Percentiles rank a stretch among this genome's conserved stretches.
Evolutionary conservation across 257 asterid genomes (phyloP).

Genomic region (Rehmannia glutinosa): DNA sequence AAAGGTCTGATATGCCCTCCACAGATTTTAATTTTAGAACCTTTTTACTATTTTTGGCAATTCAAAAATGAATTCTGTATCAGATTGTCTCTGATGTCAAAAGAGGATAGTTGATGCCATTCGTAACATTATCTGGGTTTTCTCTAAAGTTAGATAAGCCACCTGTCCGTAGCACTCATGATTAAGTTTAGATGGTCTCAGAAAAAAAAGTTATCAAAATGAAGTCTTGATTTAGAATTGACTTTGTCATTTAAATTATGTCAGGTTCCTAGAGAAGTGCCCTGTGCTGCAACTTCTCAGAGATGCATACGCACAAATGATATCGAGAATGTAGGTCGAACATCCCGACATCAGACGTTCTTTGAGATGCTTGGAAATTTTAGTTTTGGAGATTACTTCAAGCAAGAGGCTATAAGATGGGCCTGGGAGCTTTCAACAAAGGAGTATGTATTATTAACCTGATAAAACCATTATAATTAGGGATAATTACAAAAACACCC

Average conservation of each 20-base stretch:
- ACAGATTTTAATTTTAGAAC: constrained; percentile 18
- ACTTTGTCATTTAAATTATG: constrained; percentile 17
- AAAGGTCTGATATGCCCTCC: constrained; percentile 52
- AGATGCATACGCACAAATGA: constrained; percentile 93
- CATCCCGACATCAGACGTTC: constrained; percentile 96
- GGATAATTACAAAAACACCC: too few species aligned
- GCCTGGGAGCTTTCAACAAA: constrained; percentile 93
- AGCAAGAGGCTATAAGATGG: constrained; percentile 87
- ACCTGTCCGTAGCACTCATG: background rate
- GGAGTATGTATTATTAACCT: constrained; percentile 50
- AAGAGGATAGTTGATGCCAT: too few species aligned
- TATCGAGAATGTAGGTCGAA: constrained; percentile 86
- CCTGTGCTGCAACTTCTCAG: constrained; percentile 92
- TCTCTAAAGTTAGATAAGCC: too few species aligned
- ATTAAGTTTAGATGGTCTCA: background rate
- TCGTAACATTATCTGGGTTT: too few species aligned
- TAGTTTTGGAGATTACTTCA: constrained; percentile 97
- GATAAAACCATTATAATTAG: too few species aligned
- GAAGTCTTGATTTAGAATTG: constrained; percentile 12
- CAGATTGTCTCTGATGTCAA: too few species aligned
- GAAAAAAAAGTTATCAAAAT: background rate
- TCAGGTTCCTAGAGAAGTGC: constrained; percentile 87
- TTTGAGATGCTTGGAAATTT: constrained; percentile 99
- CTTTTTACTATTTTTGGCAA: too few species aligned
- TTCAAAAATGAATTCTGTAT: too few species aligned